Percentiles rank a stretch among this genome's conserved stretches.
Evolutionary conservation across 1,139 yeast genomes (phyloP).

Genomic region (Blastobotrys niveus): DNA sequence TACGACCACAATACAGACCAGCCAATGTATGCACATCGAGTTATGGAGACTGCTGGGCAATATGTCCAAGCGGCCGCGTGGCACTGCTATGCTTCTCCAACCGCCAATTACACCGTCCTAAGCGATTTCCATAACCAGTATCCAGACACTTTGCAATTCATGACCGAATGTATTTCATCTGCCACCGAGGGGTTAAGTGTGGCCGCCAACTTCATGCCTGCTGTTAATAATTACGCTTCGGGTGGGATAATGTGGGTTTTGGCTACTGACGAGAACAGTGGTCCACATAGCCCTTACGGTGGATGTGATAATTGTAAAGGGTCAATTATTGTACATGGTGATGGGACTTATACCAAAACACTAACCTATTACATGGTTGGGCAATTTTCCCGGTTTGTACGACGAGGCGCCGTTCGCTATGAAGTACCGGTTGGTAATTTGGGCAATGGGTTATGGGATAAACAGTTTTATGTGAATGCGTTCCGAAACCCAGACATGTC

Average conservation of each 20-base stretch:
- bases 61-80: conserved; percentile 17
- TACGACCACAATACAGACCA: conserved; percentile 16
- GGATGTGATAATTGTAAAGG: conserved; percentile 15
- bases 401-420: conserved; percentile 19
- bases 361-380: conserved; percentile 18
- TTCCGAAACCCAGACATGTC: conserved; percentile 15
- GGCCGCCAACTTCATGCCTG: conserved; percentile 15
- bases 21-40: conserved; percentile 10
- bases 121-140: conserved; percentile 11
- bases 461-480: conserved; percentile 12
- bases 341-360: conserved; percentile 10
- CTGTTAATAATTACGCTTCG: conserved; percentile 14
- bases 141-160: conserved; percentile 15
- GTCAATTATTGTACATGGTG: conserved; percentile 13
- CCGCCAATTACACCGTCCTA: conserved; percentile 13
- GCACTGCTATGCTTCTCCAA: conserved; percentile 17
- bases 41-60: conserved; percentile 14
- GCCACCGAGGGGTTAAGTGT: conserved; percentile 9
- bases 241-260: conserved; percentile 16
- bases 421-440: conserved; percentile 11
- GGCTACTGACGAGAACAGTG: conserved; percentile 13
- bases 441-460: conserved; percentile 2
- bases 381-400: conserved; percentile 18
- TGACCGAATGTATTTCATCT: conserved; percentile 14
- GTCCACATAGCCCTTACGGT: conserved; percentile 15